phyloP scores from a whole-genome alignment of 345 rosid genomes.

The Pugionium cornutum region DNA sequence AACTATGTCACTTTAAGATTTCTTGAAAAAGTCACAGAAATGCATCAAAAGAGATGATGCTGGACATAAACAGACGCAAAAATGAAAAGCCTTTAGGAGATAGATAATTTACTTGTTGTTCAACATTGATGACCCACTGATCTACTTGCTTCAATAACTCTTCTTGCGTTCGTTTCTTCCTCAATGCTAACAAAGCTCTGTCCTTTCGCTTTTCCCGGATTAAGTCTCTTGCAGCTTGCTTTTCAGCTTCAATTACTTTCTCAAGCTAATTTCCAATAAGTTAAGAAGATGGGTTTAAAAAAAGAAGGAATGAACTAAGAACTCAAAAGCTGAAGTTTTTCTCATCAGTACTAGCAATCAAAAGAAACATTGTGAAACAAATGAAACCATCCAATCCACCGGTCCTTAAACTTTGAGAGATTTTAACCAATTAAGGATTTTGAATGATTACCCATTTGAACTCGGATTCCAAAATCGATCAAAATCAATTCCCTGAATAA shows the following conservation, averaged over 20 bases:
- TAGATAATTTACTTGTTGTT: constrained; percentile 67
- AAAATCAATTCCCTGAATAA: background rate
- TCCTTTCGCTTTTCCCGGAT: constrained; percentile 79
- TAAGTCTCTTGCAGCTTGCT: constrained; percentile 84
- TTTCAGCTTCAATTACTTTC: constrained; percentile 83
- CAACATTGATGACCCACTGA: constrained; percentile 91
- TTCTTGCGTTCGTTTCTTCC: constrained; percentile 96
- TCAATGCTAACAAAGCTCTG: constrained; percentile 85
- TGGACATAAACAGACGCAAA: background rate
- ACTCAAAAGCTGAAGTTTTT: constrained; percentile 14
- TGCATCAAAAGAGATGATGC: background rate
- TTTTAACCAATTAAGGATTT: background rate
- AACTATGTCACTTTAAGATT: background rate
- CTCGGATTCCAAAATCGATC: constrained; percentile 16
- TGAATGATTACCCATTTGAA: constrained; percentile 6
- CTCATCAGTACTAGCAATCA: background rate
- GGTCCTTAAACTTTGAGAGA: background rate
- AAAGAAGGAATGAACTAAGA: background rate
- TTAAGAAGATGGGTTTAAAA: background rate
- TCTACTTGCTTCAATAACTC: constrained; percentile 90
- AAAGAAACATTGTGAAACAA: too few relatives aligned
- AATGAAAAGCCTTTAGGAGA: background rate
- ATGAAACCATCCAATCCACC: background rate
- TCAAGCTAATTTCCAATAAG: constrained; percentile 54
- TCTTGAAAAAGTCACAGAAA: constrained; percentile 1